Percentiles rank a stretch among this genome's conserved stretches.
phyloP scores from a whole-genome alignment of 2,329 filamentous ascomycete species.

The Alternaria brassicae region DNA sequence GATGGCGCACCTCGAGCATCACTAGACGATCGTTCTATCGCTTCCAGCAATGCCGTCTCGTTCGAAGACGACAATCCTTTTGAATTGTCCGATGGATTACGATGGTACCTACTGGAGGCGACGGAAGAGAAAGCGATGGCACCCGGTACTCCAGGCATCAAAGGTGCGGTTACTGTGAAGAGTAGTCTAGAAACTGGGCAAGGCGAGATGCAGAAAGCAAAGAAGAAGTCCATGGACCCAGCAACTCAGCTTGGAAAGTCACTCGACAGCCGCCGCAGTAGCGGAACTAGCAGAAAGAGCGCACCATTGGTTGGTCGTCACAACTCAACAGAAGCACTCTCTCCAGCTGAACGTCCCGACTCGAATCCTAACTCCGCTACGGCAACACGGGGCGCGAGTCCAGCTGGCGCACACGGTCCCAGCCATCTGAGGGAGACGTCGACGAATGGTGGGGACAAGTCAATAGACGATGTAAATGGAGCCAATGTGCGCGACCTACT shows the following conservation, averaged over 20 bases:
- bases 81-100: constrained; percentile 89
- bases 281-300: constrained; percentile 82
- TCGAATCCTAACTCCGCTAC: constrained; percentile 37
- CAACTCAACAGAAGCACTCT: constrained; percentile 38
- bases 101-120: constrained; percentile 96
- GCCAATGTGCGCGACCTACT: constrained; percentile 54
- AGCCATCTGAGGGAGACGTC: constrained; percentile 45
- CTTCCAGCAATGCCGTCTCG: constrained; percentile 62
- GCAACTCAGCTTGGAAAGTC: constrained; percentile 73
- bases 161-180: constrained; percentile 86
- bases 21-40: constrained; percentile 54
- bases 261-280: constrained; percentile 88
- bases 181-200: constrained; percentile 86
- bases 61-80: constrained; percentile 95
- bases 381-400: constrained; percentile 44
- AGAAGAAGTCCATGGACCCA: constrained; percentile 55
- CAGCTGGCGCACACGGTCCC: constrained; percentile 40
- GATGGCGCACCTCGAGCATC: constrained; percentile 55
- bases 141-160: constrained; percentile 86
- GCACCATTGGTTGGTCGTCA: constrained; percentile 51
- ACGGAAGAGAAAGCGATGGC: constrained; percentile 87
- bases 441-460: constrained; percentile 31
- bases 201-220: constrained; percentile 65
- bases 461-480: constrained; percentile 44
- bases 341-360: constrained; percentile 30